Conservation (phyloP, 2,329 filamentous ascomycete genomes). For the Dactylellina cionopaga region DNA sequence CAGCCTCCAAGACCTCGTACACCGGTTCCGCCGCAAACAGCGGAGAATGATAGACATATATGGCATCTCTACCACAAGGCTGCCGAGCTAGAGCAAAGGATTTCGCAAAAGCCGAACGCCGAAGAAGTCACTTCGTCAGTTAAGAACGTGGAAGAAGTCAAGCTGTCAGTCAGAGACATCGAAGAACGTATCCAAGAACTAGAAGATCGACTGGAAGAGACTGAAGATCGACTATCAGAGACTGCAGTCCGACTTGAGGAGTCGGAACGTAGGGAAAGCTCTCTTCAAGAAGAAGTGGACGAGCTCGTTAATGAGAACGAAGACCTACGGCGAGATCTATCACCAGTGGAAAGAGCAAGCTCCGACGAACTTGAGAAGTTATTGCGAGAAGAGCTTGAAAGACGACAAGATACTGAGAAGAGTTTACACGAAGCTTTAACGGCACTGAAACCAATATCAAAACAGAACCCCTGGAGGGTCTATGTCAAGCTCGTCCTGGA, state of each 20-base stretch:
- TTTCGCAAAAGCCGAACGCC: slow-evolving; percentile 42
- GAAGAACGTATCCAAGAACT: slow-evolving; percentile 40
- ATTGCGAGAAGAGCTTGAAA: slow-evolving; percentile 29
- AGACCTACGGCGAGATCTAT: slow-evolving; percentile 25
- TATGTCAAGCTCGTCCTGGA: slow-evolving; percentile 47
- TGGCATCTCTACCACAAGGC: slow-evolving; percentile 53
- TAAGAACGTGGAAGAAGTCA: slow-evolving; percentile 37
- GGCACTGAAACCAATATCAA: slow-evolving; percentile 46
- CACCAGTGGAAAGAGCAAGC: slow-evolving; percentile 21
- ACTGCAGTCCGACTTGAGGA: slow-evolving; percentile 43
- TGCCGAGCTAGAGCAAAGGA: slow-evolving; percentile 45
- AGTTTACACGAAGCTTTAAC: slow-evolving; percentile 35
- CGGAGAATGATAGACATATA: slow-evolving; percentile 48
- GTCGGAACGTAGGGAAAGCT: slow-evolving; percentile 32
- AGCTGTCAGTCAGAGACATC: slow-evolving; percentile 20
- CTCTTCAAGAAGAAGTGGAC: slow-evolving; percentile 45
- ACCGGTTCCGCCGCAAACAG: slow-evolving; percentile 40
- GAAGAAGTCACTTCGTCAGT: slow-evolving; percentile 37
- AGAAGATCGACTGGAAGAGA: slow-evolving; percentile 37
- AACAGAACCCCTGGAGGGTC: slow-evolving; percentile 48
- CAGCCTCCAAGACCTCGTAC: slow-evolving; percentile 33
- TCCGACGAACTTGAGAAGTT: slow-evolving; percentile 25
- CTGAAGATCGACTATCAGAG: slow-evolving; percentile 30
- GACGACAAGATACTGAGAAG: slow-evolving; percentile 30
- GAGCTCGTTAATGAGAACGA: slow-evolving; percentile 41